A percentile compares a stretch with the other conserved stretches of the same genome.
phyloP scores from a whole-genome alignment of 2,329 filamentous ascomycete species.

The Aspergillus quadricinctus region DNA sequence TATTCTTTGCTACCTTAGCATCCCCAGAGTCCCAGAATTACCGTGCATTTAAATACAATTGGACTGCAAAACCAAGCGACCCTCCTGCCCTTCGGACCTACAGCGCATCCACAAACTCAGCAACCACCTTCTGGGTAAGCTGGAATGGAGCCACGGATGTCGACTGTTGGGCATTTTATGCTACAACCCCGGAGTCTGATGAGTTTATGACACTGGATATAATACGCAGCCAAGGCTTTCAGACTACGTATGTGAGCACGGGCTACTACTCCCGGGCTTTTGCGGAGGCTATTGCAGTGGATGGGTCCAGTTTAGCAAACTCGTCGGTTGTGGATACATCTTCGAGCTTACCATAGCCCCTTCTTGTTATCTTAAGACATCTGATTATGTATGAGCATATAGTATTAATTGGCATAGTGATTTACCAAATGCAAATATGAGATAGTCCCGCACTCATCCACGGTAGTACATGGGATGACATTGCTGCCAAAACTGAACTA shows the following conservation, averaged over 20 bases:
- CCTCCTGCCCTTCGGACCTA: slow-evolving; percentile 28
- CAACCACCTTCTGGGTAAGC: slow-evolving; percentile 32
- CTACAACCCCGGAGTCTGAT: neutral
- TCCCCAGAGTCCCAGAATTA: slow-evolving; percentile 30
- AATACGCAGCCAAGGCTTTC: neutral
- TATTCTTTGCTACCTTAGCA: slow-evolving; percentile 35
- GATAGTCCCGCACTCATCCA: too few relatives aligned
- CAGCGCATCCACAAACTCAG: slow-evolving; percentile 32
- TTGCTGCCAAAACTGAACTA: too few relatives aligned
- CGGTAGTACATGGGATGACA: too few relatives aligned
- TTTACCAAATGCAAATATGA: too few relatives aligned
- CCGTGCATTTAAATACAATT: slow-evolving; percentile 34
- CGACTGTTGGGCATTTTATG: neutral
- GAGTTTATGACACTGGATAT: neutral
- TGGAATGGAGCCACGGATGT: slow-evolving; percentile 49
- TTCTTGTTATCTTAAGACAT: too few relatives aligned
- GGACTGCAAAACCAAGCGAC: slow-evolving; percentile 31
- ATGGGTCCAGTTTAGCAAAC: neutral
- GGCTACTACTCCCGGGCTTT: neutral
- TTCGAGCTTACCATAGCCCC: neutral
- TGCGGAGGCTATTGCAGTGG: neutral
- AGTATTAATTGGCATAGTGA: too few relatives aligned
- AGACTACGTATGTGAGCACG: neutral
- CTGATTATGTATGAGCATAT: too few relatives aligned
- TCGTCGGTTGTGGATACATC: neutral